Percentiles rank a stretch among this genome's conserved stretches.
Conservation (phyloP, 768 basidiomycete genomes). For the Gyrodon lividus region DNA sequence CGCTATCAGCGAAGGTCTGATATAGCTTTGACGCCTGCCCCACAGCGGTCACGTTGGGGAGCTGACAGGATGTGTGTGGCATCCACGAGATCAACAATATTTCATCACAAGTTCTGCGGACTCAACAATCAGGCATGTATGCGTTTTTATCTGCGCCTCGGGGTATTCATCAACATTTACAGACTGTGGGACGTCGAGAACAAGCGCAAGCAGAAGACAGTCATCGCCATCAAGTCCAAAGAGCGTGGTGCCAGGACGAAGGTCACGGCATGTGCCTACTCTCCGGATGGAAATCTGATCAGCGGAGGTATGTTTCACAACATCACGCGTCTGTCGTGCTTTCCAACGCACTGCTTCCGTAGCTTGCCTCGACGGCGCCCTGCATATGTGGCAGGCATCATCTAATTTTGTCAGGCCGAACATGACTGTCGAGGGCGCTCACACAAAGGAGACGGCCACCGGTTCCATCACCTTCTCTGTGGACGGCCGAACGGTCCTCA, state of each 20-base stretch:
- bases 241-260: constrained; percentile 93
- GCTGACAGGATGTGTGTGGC: constrained; percentile 86
- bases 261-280: constrained; percentile 84
- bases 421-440: constrained; percentile 82
- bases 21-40: constrained; percentile 4
- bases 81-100: constrained; percentile 77
- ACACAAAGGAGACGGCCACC: constrained; percentile 81
- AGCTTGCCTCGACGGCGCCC: constrained; percentile 90
- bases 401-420: constrained; percentile 94
- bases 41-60: constrained; percentile 92
- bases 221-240: constrained; percentile 96
- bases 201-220: constrained; percentile 90
- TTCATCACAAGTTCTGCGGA: constrained; percentile 97
- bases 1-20: constrained; percentile 7
- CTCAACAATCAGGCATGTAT: constrained; percentile 81
- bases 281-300: constrained; percentile 84
- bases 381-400: constrained; percentile 90
- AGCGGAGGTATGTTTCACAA: constrained; percentile 67
- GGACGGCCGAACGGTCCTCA: constrained; percentile 82
- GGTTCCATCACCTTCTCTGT: constrained; percentile 87
- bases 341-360: constrained; percentile 10
- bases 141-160: background rate
- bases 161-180: constrained; percentile 5
- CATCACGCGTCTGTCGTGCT: background rate
- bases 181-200: constrained; percentile 96